Evolutionary conservation across 108 stramenopile species (phyloP).

Genomic region (Cyclotella cryptica): DNA sequence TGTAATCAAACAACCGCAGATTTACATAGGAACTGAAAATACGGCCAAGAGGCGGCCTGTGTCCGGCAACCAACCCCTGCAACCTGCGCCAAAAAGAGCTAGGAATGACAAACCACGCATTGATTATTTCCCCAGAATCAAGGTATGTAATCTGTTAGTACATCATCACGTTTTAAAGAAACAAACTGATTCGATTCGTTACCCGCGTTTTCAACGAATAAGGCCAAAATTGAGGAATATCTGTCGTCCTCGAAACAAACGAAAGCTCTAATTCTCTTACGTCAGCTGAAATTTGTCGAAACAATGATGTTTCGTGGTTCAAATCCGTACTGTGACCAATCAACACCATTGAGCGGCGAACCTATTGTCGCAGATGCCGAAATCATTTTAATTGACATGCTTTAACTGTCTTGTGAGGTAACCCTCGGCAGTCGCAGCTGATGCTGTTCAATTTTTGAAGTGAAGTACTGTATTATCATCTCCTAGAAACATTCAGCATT

Average conservation of each 20-base stretch:
- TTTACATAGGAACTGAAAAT: conserved; percentile 37
- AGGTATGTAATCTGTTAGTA: conserved; percentile 38
- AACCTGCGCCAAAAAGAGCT: conserved; percentile 74
- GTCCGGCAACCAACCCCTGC: conserved; percentile 45
- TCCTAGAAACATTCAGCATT: too few relatives aligned
- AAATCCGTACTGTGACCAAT: conserved; percentile 62
- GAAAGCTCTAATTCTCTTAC: conserved; percentile 68
- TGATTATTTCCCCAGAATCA: conserved; percentile 76
- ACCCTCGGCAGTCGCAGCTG: not conserved
- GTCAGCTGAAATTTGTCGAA: conserved; percentile 82
- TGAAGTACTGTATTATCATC: too few relatives aligned
- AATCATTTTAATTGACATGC: conserved; percentile 81
- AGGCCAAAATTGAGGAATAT: conserved; percentile 71
- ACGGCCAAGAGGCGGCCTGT: conserved; percentile 55
- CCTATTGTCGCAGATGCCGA: conserved; percentile 74
- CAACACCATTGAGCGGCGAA: conserved; percentile 30
- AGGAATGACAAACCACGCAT: conserved; percentile 75
- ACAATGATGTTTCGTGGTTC: conserved; percentile 64
- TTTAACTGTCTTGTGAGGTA: conserved; percentile 38
- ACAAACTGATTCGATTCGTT: not conserved
- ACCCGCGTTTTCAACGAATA: not conserved
- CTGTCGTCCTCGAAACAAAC: conserved; percentile 61
- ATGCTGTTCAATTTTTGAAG: too few relatives aligned
- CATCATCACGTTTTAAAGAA: not conserved
- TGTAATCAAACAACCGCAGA: conserved; percentile 12